A percentile compares a stretch with the other conserved stretches of the same genome.
Evolutionary conservation across 306 rosid genomes (phyloP).

Genomic region (Vigna unguiculata): DNA sequence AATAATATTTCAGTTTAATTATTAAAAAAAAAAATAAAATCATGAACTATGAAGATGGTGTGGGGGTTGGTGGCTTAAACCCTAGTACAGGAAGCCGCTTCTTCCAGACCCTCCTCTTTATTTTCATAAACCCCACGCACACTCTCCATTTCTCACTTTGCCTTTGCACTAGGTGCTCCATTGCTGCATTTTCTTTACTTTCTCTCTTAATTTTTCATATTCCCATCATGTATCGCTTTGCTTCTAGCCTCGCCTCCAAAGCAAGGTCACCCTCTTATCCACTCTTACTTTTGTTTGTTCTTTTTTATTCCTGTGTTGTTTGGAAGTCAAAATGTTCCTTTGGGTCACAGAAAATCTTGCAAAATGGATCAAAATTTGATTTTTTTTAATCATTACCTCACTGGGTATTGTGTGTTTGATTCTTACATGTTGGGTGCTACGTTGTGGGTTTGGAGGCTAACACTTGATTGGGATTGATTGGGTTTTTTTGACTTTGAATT

Average conservation of each 20-base stretch:
- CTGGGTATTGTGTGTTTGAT: conserved; percentile 26
- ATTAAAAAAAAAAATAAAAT: too few species aligned
- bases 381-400: not conserved
- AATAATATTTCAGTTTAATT: too few species aligned
- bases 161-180: not conserved
- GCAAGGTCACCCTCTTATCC: conserved; percentile 56
- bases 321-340: not conserved
- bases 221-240: conserved; percentile 67
- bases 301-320: not conserved
- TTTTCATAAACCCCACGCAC: conserved; percentile 40
- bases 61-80: conserved; percentile 41
- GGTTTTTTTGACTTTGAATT: not conserved
- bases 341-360: conserved; percentile 1
- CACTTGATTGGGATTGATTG: not conserved
- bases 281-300: not conserved
- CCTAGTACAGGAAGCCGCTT: conserved; percentile 57
- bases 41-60: not conserved
- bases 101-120: conserved; percentile 63
- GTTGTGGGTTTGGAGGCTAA: not conserved
- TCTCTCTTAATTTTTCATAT: not conserved
- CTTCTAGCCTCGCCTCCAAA: conserved; percentile 70
- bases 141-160: not conserved
- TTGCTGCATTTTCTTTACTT: not conserved
- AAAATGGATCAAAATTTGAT: conserved; percentile 15
- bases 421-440: not conserved